Base-by-base conservation (phyloP, 2,329 filamentous ascomycete species). In the Pseudogymnoascus sp. region DNA sequence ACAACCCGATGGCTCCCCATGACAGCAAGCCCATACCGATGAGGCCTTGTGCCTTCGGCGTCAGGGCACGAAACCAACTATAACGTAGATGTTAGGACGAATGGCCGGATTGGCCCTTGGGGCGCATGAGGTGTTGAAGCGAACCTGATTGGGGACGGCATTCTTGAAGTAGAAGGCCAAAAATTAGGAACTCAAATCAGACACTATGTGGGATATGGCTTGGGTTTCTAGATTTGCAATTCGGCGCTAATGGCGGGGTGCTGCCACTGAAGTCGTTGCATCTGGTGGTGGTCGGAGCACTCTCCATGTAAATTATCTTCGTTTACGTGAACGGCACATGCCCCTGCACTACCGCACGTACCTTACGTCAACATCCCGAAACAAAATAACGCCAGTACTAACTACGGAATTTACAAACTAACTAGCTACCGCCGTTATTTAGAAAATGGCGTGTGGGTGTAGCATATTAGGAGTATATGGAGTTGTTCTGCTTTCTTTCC, bases 1-100 rank as follows among this genome's bases (percentile, higher is more conserved):
- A 87, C n/a, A 95, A 80, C 14, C 91, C 93, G 42, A 85, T 77
- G 42, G 80, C 77, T 13, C 90, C 91, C 84, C 91, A 96, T 35
- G 84, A 84, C 71, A 96, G 85, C 68, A 96, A 76, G 69, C 86
- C 88, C 59, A 86, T 73, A 68, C 93, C 93, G 66, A 96, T 81
- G 59, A 87, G 76, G 44, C 90, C 76, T 63, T 89, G 88, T 24
- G 89, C 88, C 68, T 83, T 86, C 16, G 88, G 83, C 3, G 87
- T 78, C 62, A 96, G 86, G 69, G 83, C 85, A 72, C 82, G 86
- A 78, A 92, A 96, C 61, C 86, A 80, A 70, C 86, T 89, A 61
- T 13, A 16, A 13, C 10, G 14, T 14, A 40, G 6, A n/a, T 61
- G 33, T 38, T 61, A 61, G 59, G 35, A 59, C 13, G 3, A 6